These are phyloP conservation scores for Ophiorrhiza pumila DNA, from an alignment of 257 asterid species.

Conservation along the genomic window DNA sequence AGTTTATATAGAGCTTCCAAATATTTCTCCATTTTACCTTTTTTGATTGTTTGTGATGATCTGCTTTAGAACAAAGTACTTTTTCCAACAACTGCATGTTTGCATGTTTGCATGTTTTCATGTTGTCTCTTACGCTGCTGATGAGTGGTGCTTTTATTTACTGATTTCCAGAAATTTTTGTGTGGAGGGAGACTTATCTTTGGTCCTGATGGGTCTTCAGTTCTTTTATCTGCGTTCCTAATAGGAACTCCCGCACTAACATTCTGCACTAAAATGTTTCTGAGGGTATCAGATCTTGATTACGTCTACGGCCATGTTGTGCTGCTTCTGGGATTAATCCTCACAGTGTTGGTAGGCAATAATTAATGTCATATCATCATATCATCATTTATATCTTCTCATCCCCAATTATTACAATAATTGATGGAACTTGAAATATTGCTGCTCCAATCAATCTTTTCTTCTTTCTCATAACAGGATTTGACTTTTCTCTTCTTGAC, in stretches of 20 bases:
- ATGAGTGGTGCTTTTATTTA: not conserved
- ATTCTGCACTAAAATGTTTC: constrained; percentile 56
- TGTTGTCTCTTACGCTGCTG: not conserved
- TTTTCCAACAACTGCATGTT: no score
- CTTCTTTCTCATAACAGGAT: no score
- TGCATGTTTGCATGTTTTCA: no score
- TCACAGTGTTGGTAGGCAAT: constrained; percentile 60
- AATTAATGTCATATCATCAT: not conserved
- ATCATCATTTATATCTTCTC: not conserved
- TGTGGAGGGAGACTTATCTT: constrained; percentile 86
- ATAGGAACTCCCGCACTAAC: constrained; percentile 68
- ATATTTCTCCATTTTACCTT: no score
- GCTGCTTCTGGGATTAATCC: constrained; percentile 46
- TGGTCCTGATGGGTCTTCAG: constrained; percentile 76
- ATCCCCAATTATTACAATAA: not conserved
- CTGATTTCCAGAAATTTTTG: constrained; percentile 62
- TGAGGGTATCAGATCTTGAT: constrained; percentile 38
- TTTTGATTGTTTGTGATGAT: no score
- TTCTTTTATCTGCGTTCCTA: constrained; percentile 48
- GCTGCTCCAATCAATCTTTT: not conserved
- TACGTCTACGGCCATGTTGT: constrained; percentile 44
- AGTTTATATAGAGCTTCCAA: no score
- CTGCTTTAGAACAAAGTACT: no score
- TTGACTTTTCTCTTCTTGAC: constrained; percentile 74
- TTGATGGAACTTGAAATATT: constrained; percentile 13